Percentiles rank a stretch among this genome's conserved stretches.
phyloP scores from a whole-genome alignment of 129 eudicot genomes.

The Erigeron canadensis region DNA sequence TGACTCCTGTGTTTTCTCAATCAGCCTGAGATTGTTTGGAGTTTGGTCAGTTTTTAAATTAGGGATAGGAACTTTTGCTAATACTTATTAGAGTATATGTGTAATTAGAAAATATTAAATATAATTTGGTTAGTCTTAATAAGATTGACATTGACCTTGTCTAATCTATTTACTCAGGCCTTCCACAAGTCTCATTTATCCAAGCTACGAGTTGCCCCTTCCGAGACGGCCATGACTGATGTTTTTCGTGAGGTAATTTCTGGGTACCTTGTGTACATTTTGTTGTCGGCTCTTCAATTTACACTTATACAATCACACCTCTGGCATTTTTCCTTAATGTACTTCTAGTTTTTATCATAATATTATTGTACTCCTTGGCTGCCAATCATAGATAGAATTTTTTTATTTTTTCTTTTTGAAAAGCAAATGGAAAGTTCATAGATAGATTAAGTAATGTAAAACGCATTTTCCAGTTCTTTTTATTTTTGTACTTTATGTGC shows the following conservation, averaged over 20 bases:
- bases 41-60: conserved; percentile 19
- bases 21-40: background rate
- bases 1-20: background rate
- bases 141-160: conserved; percentile 1
- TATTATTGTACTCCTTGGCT: background rate
- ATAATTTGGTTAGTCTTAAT: conserved; percentile 4
- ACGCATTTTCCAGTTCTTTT: background rate
- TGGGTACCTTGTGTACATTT: conserved; percentile 12
- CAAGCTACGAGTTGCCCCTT: conserved; percentile 85
- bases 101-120: conserved; percentile 14
- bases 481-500: conserved; percentile 12
- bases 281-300: background rate
- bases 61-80: background rate
- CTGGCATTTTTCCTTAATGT: conserved; percentile 5
- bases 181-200: conserved; percentile 91
- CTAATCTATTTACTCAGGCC: conserved; percentile 54
- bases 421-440: background rate
- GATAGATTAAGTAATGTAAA: conserved; percentile 3
- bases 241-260: conserved; percentile 88
- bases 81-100: conserved; percentile 1
- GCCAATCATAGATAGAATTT: conserved; percentile 16
- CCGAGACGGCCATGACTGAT: conserved; percentile 95
- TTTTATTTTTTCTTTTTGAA: no score
- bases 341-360: background rate
- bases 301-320: background rate